phyloP scores from a whole-genome alignment of 176 grass and related monocot species.

The Triticum turgidum region DNA sequence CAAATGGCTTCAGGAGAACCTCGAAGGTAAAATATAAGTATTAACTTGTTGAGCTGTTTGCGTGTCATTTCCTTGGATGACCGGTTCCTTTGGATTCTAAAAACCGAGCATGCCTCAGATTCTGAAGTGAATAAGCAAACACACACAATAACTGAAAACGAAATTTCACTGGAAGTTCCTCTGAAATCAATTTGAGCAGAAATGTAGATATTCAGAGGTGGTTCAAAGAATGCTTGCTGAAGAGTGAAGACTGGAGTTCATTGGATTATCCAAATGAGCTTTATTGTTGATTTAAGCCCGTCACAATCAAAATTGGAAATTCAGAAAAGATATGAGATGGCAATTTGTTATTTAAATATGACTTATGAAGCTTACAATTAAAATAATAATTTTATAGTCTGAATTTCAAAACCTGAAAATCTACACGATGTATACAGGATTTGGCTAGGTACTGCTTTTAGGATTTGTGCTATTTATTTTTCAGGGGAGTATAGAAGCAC shows the following conservation, averaged over 20 bases:
- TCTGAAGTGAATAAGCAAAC: background rate
- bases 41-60: background rate
- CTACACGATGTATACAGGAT: background rate
- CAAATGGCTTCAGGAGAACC: constrained; percentile 95
- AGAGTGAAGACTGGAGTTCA: background rate
- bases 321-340: background rate
- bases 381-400: background rate
- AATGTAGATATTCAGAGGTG: background rate
- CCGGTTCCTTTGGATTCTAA: background rate
- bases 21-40: constrained; percentile 55
- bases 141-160: background rate
- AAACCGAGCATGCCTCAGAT: background rate
- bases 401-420: background rate
- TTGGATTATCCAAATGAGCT: background rate
- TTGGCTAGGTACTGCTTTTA: background rate
- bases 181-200: constrained; percentile 15
- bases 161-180: background rate
- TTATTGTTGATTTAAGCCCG: background rate
- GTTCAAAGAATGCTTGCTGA: background rate
- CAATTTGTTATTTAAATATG: background rate
- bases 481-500: background rate
- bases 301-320: background rate
- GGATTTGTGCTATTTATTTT: background rate
- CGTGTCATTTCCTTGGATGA: background rate
- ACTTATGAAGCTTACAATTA: background rate